Evolutionary conservation across 148 eudicot species (phyloP).

Genomic region (Camellia granthamiana): DNA sequence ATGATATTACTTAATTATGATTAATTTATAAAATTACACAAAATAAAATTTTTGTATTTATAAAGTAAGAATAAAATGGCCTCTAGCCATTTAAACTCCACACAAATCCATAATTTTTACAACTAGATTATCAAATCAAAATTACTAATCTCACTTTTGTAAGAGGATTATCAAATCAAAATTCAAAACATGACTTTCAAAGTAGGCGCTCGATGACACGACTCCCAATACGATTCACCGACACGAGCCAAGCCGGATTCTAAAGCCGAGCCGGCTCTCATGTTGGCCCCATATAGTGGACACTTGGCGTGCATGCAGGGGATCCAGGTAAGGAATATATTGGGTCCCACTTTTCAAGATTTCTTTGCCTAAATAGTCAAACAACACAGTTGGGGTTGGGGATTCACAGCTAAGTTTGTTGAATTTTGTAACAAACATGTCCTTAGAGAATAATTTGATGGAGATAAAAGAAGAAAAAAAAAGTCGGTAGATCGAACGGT

Average conservation of each 20-base stretch:
- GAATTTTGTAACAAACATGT: neutral
- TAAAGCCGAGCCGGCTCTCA: neutral
- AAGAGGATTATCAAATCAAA: too few species aligned
- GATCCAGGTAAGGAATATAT: neutral
- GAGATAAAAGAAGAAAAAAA: neutral
- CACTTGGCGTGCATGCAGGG: neutral
- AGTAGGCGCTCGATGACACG: neutral
- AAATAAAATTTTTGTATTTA: too few species aligned
- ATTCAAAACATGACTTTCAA: too few species aligned
- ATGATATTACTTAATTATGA: too few species aligned
- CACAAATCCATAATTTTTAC: too few species aligned
- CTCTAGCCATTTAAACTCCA: too few species aligned
- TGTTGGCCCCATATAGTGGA: neutral
- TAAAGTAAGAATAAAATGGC: too few species aligned
- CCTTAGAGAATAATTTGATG: neutral
- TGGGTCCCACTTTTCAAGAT: neutral
- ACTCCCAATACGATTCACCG: neutral
- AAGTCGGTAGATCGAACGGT: neutral
- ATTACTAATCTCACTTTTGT: too few species aligned
- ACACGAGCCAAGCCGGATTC: neutral
- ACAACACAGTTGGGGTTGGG: neutral
- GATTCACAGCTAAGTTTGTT: conserved; percentile 8
- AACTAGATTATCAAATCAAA: too few species aligned
- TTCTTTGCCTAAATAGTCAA: neutral
- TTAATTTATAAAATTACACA: too few species aligned